These are phyloP conservation scores for Diaporthe citri DNA, from an alignment of 2,329 filamentous ascomycete genomes.

Conservation along the genomic window DNA sequence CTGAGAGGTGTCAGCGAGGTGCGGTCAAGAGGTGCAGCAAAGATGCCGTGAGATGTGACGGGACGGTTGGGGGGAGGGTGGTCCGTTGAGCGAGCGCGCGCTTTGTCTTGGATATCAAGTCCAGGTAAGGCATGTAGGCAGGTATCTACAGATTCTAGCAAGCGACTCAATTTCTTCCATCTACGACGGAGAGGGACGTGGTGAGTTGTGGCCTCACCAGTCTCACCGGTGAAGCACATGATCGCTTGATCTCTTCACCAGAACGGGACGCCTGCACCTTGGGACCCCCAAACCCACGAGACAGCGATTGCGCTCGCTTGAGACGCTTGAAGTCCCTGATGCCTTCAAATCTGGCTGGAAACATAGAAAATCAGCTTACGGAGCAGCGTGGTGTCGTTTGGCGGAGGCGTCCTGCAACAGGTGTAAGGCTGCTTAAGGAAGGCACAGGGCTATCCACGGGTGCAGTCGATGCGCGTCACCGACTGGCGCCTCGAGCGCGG, in stretches of 20 bases:
- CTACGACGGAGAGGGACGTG: neutral
- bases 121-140: neutral
- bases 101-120: neutral
- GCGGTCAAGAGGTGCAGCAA: neutral
- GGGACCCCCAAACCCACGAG: neutral
- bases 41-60: neutral
- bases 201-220: neutral
- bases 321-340: neutral
- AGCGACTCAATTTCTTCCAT: neutral
- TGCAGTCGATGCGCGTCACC: conserved; percentile 24
- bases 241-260: conserved; percentile 10
- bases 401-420: conserved; percentile 18
- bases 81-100: neutral
- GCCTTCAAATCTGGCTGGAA: neutral
- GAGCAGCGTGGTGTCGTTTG: neutral
- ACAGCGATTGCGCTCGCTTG: conserved; percentile 14
- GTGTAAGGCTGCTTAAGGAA: conserved; percentile 16
- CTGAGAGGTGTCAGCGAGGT: conserved; percentile 14
- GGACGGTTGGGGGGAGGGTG: neutral
- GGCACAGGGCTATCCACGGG: conserved; percentile 25
- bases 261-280: neutral
- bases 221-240: conserved; percentile 8
- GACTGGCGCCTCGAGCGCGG: conserved; percentile 1
- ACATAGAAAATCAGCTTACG: conserved; percentile 6
- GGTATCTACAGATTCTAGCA: neutral